Base-by-base conservation (phyloP, 179 eudicot species). In the Silene vulgaris region DNA sequence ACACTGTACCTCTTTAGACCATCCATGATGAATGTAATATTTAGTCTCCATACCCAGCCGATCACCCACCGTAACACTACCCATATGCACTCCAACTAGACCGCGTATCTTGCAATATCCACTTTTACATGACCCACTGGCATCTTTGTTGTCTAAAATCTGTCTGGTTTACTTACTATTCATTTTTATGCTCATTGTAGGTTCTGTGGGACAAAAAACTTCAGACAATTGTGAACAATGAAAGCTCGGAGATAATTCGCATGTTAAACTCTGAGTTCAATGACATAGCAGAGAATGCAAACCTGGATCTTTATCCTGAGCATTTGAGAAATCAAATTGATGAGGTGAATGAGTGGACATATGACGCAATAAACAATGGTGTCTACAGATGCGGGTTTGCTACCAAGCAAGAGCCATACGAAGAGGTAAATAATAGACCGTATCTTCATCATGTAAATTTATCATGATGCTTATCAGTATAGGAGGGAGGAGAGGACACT, bases 371-470 rank as follows among this genome's bases (percentile, higher is more conserved):
- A 69, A 95, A 95, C 66, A 93, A 88, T 21, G 99, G 99, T 67
- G 97, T 95, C 30, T 95, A 95, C 79, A 92, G 79, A 84, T 92
- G 97, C 80, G 99, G 99, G 3, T 95, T 95, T 81, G 93, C 97
- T 19, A 89, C 79, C 63, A 88, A 90, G 85, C 99, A 95, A 80
- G 90, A 71, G 75, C 91, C 91, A 71, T 95, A 92, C 77, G 85
- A 89, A 57, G 87, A 86, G 88, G 94, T 88, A 72, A 50, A 11
- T 50, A 50, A 50, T 8, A 50, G 56, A 37, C 43, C 43, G 7
- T 37, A 37, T 37, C 43, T 37, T 37, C 1, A 30, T 30, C 1
- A 30, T 30, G 32, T 30, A 30, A 30, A 45, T 45, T 45, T 45
- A 45, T 45, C 50, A 45, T 11, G 50, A 45, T 45, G 50, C 50